Evolutionary conservation across 306 rosid species (phyloP).

Genomic region (Crotalaria pallida): DNA sequence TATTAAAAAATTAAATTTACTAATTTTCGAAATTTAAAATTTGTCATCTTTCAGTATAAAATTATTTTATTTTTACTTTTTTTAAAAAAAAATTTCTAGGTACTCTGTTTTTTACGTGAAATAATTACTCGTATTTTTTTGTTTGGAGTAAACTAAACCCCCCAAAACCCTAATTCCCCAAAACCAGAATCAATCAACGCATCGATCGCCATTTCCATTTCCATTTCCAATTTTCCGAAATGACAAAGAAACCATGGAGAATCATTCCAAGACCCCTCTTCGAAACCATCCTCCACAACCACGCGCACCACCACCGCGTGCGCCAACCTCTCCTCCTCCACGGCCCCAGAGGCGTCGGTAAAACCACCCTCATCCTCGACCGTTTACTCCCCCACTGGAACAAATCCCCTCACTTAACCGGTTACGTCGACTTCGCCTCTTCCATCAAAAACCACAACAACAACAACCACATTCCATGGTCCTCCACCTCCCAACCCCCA

Average conservation of each 20-base stretch:
- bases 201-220: no score
- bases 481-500: constrained; percentile 53
- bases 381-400: constrained; percentile 73
- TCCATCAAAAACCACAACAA: constrained; percentile 55
- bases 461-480: constrained; percentile 62
- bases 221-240: no score
- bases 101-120: no score
- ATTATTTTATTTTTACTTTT: no score
- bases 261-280: constrained; percentile 75
- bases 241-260: constrained; percentile 75
- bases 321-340: constrained; percentile 79
- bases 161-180: no score
- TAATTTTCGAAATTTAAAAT: no score
- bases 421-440: constrained; percentile 83
- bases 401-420: constrained; percentile 79
- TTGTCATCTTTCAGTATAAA: no score
- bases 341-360: constrained; percentile 93
- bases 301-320: constrained; percentile 84
- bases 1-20: no score
- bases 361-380: constrained; percentile 82
- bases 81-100: no score
- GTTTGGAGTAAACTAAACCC: no score
- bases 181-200: no score
- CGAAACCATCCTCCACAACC: constrained; percentile 85
- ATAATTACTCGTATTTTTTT: no score